Conservation (phyloP, 2,329 filamentous ascomycete genomes). For the Fusarium cicatricum region DNA sequence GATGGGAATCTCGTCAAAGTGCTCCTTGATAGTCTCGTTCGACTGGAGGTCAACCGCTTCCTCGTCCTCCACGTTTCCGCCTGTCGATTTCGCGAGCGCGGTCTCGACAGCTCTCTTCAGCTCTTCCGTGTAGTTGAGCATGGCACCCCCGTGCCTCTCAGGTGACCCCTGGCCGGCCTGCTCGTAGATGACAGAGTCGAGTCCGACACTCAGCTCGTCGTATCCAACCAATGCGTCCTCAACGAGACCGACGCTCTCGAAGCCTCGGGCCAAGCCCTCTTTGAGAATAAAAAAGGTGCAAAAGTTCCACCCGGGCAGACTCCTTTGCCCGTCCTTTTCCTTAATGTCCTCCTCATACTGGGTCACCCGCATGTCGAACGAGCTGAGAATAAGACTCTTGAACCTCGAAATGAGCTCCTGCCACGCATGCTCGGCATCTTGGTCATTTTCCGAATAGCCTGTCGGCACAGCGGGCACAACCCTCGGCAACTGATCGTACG, state of each 20-base stretch:
- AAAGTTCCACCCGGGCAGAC: slow-evolving; percentile 96
- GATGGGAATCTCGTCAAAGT: slow-evolving; percentile 66
- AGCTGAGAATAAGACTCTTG: slow-evolving; percentile 84
- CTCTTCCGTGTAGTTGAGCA: slow-evolving; percentile 78
- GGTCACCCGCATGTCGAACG: slow-evolving; percentile 88
- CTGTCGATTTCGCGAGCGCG: slow-evolving; percentile 53
- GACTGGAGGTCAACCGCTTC: slow-evolving; percentile 62
- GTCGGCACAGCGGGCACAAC: slow-evolving; percentile 70
- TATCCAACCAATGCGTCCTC: slow-evolving; percentile 96
- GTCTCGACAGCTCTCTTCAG: slow-evolving; percentile 67
- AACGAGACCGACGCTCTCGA: slow-evolving; percentile 94
- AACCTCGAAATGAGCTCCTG: slow-evolving; percentile 84
- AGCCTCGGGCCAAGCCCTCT: slow-evolving; percentile 90
- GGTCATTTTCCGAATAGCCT: slow-evolving; percentile 73
- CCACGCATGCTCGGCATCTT: slow-evolving; percentile 85
- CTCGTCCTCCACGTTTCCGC: slow-evolving; percentile 46
- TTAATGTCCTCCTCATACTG: slow-evolving; percentile 98
- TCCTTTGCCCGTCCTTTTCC: slow-evolving; percentile 88
- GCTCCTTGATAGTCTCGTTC: slow-evolving; percentile 49
- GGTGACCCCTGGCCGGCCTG: slow-evolving; percentile 67
- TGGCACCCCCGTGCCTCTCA: slow-evolving; percentile 74
- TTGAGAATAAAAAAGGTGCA: slow-evolving; percentile 99
- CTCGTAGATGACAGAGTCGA: slow-evolving; percentile 84
- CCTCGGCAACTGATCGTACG: slow-evolving; percentile 69
- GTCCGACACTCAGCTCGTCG: slow-evolving; percentile 87